Evolutionary conservation across 768 basidiomycete genomes (phyloP).

Genomic region (Gymnopilus dilepis): DNA sequence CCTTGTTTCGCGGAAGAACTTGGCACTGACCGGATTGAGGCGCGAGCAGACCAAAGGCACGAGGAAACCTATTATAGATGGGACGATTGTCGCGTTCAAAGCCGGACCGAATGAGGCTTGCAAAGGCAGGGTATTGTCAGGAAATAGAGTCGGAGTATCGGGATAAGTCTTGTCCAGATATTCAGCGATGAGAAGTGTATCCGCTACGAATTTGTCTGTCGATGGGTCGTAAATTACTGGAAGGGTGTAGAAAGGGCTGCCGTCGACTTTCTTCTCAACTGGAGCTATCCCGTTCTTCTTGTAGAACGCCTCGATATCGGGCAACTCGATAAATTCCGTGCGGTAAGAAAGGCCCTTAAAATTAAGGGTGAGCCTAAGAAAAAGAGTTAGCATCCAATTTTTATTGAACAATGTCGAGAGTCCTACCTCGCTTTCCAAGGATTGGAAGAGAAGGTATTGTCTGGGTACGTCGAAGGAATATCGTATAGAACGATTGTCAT

Average conservation of each 20-base stretch:
- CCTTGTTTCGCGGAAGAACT: background rate
- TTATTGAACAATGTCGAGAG: too few relatives aligned
- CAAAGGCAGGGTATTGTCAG: conserved; percentile 21
- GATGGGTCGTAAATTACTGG: conserved; percentile 54
- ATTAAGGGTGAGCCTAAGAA: conserved; percentile 26
- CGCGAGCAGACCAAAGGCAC: background rate
- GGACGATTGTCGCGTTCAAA: conserved; percentile 1
- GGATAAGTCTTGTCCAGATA: conserved; percentile 60
- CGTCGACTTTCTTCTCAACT: conserved; percentile 34
- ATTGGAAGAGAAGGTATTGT: background rate
- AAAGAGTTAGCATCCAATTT: too few relatives aligned
- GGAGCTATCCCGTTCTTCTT: conserved; percentile 42
- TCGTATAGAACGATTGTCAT: background rate
- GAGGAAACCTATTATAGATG: background rate
- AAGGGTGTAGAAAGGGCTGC: conserved; percentile 42
- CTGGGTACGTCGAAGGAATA: background rate
- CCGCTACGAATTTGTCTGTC: conserved; percentile 41
- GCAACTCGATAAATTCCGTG: conserved; percentile 55
- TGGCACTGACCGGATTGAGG: background rate
- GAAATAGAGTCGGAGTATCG: conserved; percentile 40
- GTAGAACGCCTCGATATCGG: conserved; percentile 45
- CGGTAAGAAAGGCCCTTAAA: conserved; percentile 43
- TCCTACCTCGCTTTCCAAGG: background rate
- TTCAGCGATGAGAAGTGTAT: conserved; percentile 51
- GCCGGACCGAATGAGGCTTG: conserved; percentile 17